Evolutionary conservation across 805 yeast genomes (phyloP).

Genomic region (Candida arabinofermentans): DNA sequence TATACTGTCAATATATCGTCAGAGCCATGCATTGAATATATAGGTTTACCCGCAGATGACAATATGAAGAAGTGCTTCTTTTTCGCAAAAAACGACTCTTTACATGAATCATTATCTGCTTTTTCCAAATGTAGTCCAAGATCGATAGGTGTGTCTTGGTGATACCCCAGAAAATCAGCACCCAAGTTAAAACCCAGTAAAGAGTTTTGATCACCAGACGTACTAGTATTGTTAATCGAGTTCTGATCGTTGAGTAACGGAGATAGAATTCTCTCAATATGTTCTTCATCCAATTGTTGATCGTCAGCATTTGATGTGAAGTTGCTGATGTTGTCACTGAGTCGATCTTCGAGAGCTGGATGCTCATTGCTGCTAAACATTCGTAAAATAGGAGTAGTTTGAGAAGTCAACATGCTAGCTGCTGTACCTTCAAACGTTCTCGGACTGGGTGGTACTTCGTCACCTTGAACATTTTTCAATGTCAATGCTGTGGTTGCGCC

Average conservation of each 20-base stretch:
- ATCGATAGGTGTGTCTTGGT: constrained; percentile 16
- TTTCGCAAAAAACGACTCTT: constrained; percentile 30
- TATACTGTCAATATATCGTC: constrained; percentile 66
- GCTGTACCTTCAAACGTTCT: neutral
- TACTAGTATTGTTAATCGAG: constrained; percentile 1
- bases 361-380: neutral
- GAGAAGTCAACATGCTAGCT: neutral
- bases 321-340: constrained; percentile 4
- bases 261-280: neutral
- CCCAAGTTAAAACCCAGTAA: neutral
- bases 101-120: constrained; percentile 26
- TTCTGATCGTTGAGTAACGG: neutral
- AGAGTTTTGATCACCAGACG: constrained; percentile 2
- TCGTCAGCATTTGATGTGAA: neutral
- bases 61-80: constrained; percentile 73
- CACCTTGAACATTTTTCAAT: constrained; percentile 17
- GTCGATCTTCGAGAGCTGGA: neutral
- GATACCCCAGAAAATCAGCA: neutral
- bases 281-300: neutral
- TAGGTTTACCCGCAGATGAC: constrained; percentile 85
- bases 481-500: constrained; percentile 33
- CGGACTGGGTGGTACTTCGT: constrained; percentile 5
- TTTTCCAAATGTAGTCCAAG: constrained; percentile 19
- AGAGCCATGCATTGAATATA: constrained; percentile 71
- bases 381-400: neutral